A percentile compares a stretch with the other conserved stretches of the same genome.
Evolutionary conservation across 345 rosid species (phyloP).

Genomic region (Melaleuca alternifolia): DNA sequence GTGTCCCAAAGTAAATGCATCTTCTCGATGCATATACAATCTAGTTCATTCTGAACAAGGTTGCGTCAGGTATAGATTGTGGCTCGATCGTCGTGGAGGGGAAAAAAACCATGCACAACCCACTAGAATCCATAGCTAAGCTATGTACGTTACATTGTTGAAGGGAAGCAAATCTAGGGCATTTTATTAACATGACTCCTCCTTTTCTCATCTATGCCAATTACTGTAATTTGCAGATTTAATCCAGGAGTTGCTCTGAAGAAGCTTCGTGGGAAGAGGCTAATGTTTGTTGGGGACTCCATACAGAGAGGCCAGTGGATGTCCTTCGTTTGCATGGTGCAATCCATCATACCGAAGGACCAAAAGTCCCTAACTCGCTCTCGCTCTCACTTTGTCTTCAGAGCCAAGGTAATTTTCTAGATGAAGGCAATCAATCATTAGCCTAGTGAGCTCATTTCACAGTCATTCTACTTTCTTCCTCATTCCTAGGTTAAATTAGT

Average conservation of each 20-base stretch:
- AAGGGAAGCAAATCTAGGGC: background rate
- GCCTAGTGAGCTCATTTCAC: background rate
- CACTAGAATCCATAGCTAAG: background rate
- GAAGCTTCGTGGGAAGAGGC: constrained; percentile 64
- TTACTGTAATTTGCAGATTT: constrained; percentile 30
- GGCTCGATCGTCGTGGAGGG: background rate
- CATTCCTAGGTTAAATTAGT: background rate
- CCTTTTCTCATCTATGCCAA: background rate
- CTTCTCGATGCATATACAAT: background rate
- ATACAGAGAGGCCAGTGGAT: constrained; percentile 89
- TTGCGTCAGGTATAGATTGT: background rate
- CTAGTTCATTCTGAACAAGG: background rate
- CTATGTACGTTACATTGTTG: background rate
- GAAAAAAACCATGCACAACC: background rate
- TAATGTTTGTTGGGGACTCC: constrained; percentile 82
- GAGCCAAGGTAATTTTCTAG: constrained; percentile 43
- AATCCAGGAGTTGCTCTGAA: constrained; percentile 44
- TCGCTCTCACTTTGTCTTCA: constrained; percentile 40
- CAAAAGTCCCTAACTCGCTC: constrained; percentile 43
- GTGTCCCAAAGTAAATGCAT: background rate
- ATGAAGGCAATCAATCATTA: background rate
- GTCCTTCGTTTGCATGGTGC: constrained; percentile 79
- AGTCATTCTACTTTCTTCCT: background rate
- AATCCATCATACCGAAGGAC: constrained; percentile 48
- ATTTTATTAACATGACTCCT: background rate